Evolutionary conservation across 352 stramenopile genomes (phyloP), one percentile per base, ranked within the genome.

Genomic region (Phytopythium oedochilum): DNA sequence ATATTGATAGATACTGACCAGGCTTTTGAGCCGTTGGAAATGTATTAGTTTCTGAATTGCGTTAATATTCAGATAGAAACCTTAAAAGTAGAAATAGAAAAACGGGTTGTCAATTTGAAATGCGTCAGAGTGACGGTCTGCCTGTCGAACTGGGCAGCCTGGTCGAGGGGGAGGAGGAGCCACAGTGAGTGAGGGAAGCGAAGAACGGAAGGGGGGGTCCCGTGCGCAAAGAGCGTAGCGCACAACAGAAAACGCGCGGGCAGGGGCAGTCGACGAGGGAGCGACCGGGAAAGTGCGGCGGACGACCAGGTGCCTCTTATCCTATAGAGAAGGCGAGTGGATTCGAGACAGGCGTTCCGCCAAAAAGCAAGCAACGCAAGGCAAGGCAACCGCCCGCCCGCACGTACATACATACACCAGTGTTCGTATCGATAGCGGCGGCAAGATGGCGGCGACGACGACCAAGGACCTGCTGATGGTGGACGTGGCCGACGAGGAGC

Each of bases 391-490:
- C 9, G 20, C 40, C n/a, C n/a, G n/a, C n/a, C n/a, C n/a, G n/a
- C n/a, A n/a, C n/a, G n/a, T n/a, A n/a, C n/a, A n/a, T n/a, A n/a
- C n/a, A n/a, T n/a, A n/a, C n/a, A n/a, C n/a, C n/a, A n/a, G n/a
- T n/a, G n/a, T n/a, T n/a, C n/a, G n/a, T n/a, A n/a, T n/a, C n/a
- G 17, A 17, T 38, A 25, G 18, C 23, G 17, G 17, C 11, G 22
- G 23, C 7, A 51, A 22, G 43, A 20, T 28, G 42, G 26, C 5
- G 43, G 14, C 51, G 28, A 20, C 29, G 23, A 63, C 57, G 59
- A 78, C 74, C 66, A 78, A 78, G 60, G 83, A 94, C 73, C 64
- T 94, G 57, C 66, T 94, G 47, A 86, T 92, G 70, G 68, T 94
- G 15, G 79, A 91, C 49, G 62, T 65, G 51, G 82, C 89, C 55